phyloP scores from a whole-genome alignment of 208 protist species.

The Novymonas esmeraldas region DNA sequence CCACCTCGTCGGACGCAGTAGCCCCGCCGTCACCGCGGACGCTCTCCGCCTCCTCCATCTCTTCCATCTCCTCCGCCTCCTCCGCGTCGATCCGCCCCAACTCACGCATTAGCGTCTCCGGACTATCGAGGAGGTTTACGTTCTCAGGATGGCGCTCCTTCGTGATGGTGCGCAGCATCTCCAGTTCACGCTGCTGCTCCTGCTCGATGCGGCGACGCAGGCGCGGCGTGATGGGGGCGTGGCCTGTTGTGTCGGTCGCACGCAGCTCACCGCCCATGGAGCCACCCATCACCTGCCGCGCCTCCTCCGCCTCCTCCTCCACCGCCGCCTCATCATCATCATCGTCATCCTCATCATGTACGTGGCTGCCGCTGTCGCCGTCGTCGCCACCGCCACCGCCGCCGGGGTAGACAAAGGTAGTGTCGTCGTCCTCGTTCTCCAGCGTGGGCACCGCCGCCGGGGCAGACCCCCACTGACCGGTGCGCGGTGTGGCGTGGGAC shows the following conservation, averaged over 20 bases:
- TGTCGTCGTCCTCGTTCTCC: not conserved
- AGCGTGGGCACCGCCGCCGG: too few relatives aligned
- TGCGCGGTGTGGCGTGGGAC: not conserved
- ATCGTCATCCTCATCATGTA: too few relatives aligned
- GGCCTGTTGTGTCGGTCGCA: slow-evolving; percentile 38
- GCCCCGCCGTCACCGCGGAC: not conserved
- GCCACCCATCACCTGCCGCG: not conserved
- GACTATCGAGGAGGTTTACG: slow-evolving; percentile 18
- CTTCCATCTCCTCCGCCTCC: slow-evolving; percentile 6
- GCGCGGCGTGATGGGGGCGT: slow-evolving; percentile 44
- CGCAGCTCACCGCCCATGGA: not conserved
- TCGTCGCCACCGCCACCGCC: slow-evolving; percentile 2
- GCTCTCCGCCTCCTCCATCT: too few relatives aligned
- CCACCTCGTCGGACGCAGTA: too few relatives aligned
- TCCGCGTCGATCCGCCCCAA: slow-evolving; percentile 12
- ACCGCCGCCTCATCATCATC: not conserved
- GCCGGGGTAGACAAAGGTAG: not conserved
- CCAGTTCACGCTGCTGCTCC: slow-evolving; percentile 38
- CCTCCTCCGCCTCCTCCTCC: not conserved
- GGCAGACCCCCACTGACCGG: not conserved
- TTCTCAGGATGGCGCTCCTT: slow-evolving; percentile 21
- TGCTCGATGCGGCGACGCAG: slow-evolving; percentile 37
- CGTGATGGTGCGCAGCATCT: slow-evolving; percentile 28
- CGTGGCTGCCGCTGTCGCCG: slow-evolving; percentile 6
- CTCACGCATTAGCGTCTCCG: slow-evolving; percentile 15